phyloP scores from a whole-genome alignment of 371 early-diverging fungal genomes.

The Lichtheimia corymbifera region DNA sequence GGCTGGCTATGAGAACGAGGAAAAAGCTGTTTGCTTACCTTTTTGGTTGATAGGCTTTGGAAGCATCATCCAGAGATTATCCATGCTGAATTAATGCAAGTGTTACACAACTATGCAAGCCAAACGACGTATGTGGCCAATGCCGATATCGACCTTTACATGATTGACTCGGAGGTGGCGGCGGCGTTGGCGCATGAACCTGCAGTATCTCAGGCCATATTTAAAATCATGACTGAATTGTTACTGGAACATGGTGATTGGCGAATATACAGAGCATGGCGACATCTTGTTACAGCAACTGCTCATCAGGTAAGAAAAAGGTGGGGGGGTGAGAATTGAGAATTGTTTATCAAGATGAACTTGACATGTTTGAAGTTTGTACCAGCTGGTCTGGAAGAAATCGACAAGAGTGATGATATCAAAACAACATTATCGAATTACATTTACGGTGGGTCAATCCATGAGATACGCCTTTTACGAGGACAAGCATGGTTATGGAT shows the following conservation, averaged over 20 bases:
- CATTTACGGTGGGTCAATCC: neutral
- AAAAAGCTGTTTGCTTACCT: too few species aligned
- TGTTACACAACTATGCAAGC: too few species aligned
- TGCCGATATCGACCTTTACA: too few species aligned
- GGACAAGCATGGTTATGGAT: conserved; percentile 2
- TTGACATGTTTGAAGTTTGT: too few species aligned
- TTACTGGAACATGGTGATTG: neutral
- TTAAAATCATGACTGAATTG: neutral
- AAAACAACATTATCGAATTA: neutral
- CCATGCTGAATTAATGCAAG: neutral
- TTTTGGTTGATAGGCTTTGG: neutral
- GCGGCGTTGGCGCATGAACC: neutral
- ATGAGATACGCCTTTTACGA: neutral
- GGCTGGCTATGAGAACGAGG: too few species aligned
- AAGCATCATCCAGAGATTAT: conserved; percentile 3
- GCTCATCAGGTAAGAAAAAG: too few species aligned
- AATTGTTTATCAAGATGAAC: too few species aligned
- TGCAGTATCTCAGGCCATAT: neutral
- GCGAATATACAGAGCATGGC: neutral
- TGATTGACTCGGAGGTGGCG: too few species aligned
- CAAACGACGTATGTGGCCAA: too few species aligned
- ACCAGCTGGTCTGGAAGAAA: too few species aligned
- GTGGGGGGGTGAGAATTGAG: too few species aligned
- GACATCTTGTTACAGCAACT: neutral
- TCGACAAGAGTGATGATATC: neutral